Evolutionary conservation across 768 basidiomycete genomes (phyloP), one percentile per base, ranked within the genome.

Genomic region (Suillus decipiens): DNA sequence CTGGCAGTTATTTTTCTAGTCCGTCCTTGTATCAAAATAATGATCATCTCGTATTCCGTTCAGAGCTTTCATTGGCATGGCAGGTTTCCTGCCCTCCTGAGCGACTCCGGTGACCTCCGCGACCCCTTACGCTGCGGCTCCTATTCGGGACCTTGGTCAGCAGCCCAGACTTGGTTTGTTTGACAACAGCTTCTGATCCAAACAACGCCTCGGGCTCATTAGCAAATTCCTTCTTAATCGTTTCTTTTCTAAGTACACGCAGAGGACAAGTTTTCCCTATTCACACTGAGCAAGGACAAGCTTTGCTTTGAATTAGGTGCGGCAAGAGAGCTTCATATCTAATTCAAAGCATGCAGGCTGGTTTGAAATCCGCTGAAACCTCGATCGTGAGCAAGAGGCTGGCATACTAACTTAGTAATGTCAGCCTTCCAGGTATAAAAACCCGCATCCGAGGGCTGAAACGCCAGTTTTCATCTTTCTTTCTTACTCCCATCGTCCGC

Each of bases 391-490:
- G 17, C 31, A 51, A 31, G 50, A 31, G 50, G 50, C 50, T 33
- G 50, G 31, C 28, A 33, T 33, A 15, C 33, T 53, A 19, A 53
- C 51, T n/a, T 51, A 33, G 33, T 28, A 6, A 53, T 34, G 51
- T 34, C 51, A 53, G 51, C 51, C 33, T 33, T 33, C 11, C 31
- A 19, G 51, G 31, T 53, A 53, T 53, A 53, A 53, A 50, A 53
- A 33, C 51, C 31, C 5, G 5, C 10, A 33, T 19, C 11, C 11
- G 31, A 34, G 19, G 28, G 19, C 33, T 33, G 51, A 53, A 33
- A 53, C 33, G 5, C 17, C 31, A 33, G 51, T 33, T 31, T 5
- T n/a, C 31, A 53, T 53, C 51, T 53, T 53, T 34, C 31, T 34
- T 53, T 19, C 19, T n/a, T 31, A 53, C 51, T 53, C 19, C 31